Conservation (phyloP, 2,329 filamentous ascomycete species). For the Exophiala aquamarina region DNA sequence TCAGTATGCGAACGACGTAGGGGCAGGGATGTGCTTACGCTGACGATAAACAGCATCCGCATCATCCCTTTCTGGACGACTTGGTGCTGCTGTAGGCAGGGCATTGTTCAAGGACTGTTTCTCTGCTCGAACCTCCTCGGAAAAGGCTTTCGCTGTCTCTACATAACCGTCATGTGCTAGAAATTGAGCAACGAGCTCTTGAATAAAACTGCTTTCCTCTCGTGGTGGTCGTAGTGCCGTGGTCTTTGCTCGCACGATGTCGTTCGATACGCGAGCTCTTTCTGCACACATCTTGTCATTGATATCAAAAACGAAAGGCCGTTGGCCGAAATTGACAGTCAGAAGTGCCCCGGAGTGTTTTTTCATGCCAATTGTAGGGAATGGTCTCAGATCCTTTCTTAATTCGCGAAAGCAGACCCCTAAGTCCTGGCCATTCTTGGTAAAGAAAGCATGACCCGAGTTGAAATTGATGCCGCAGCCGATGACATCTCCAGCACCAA, state of each 20-base stretch:
- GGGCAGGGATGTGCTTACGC: constrained; percentile 56
- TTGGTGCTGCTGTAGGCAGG: constrained; percentile 53
- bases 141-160: constrained; percentile 86
- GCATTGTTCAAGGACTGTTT: constrained; percentile 67
- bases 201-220: constrained; percentile 72
- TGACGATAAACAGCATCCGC: constrained; percentile 84
- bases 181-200: constrained; percentile 82
- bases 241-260: constrained; percentile 63
- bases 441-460: constrained; percentile 63
- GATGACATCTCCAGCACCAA: constrained; percentile 59
- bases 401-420: constrained; percentile 56
- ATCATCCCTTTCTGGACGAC: constrained; percentile 64
- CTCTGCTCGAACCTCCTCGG: constrained; percentile 74
- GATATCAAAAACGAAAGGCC: constrained; percentile 87
- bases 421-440: constrained; percentile 59
- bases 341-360: constrained; percentile 59
- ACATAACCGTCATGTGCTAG: constrained; percentile 94
- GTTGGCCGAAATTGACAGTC: constrained; percentile 63
- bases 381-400: constrained; percentile 40
- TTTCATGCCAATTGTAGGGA: constrained; percentile 66
- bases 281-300: constrained; percentile 72
- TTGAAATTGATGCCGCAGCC: constrained; percentile 67
- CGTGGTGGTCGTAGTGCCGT: constrained; percentile 58
- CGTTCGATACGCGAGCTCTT: constrained; percentile 56
- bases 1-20: constrained; percentile 8